Evolutionary conservation across 768 basidiomycete species (phyloP), one percentile per base, ranked within the genome.

Genomic region (Termitomyces sp.): DNA sequence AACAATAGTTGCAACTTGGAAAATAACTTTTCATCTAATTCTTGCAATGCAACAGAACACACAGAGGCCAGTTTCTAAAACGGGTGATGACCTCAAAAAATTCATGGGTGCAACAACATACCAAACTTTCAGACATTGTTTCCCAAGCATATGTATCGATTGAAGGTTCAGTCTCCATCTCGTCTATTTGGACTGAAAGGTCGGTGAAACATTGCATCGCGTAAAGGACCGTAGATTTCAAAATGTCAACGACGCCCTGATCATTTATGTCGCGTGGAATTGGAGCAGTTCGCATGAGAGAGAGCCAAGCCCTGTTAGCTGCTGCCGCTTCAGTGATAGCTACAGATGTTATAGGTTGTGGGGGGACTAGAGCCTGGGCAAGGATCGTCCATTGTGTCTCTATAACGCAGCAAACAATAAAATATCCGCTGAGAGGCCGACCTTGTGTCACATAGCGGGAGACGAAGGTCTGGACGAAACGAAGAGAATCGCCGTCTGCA

Each of bases 111-210:
- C 41, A 5, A 7, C 26, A 50, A 71, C 83, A 48, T 63, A 92
- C 92, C 79, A 94, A 70, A 62, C 88, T 89, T 67, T 94, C 92
- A 10, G 92, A 90, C 86, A 94, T 87, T 0, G 92, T 94, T 67
- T 94, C 92, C 87, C 88, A 94, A 52, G 90, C 85, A 70, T 93
- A 94, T n/a, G 88, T 90, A 67, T 94, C 92, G 34, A 87, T 64
- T 0, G 87, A 80, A 13, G 90, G 92, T 58, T 91, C 88, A 4
- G 76, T 74, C 14, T 92, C 90, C 84, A 94, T 85, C 59, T 88
- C 89, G 66, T 91, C 84, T 51, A 94, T 87, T 67, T 93, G 92
- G 5, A 79, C 72, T 36, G 90, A 76, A 37, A 94, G 78, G 61
- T 92, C 90, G 9, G 80, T 82, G 67, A 92, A 92, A 59, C 87